These are phyloP conservation scores for Xylaria telfairii DNA, from an alignment of 495 filamentous ascomycete genomes.

Conservation along the genomic window DNA sequence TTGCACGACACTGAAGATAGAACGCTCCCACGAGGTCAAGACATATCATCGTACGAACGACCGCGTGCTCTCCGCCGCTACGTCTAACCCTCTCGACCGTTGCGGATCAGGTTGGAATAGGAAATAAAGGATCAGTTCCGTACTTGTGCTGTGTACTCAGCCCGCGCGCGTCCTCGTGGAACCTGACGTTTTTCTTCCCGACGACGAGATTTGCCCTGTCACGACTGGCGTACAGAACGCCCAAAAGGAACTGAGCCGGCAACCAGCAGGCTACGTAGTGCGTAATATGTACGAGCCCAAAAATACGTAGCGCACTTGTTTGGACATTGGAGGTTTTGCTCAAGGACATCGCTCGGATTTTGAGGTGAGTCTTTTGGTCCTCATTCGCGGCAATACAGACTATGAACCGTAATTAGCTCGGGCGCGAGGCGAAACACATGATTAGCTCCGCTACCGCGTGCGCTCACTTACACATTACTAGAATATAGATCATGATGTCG, in stretches of 20 bases:
- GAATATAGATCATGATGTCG: conserved; percentile 50
- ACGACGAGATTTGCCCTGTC: conserved; percentile 36
- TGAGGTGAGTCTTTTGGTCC: conserved; percentile 25
- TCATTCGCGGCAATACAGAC: conserved; percentile 26
- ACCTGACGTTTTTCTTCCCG: conserved; percentile 35
- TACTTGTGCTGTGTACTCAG: conserved; percentile 36
- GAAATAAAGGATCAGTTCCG: conserved; percentile 30
- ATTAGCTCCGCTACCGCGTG: conserved; percentile 1
- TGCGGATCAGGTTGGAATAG: conserved; percentile 25
- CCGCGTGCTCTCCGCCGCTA: conserved; percentile 30
- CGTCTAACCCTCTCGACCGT: conserved; percentile 20
- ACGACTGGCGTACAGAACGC: conserved; percentile 45
- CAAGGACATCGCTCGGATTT: conserved; percentile 32
- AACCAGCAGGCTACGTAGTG: conserved; percentile 52
- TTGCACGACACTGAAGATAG: conserved; percentile 39
- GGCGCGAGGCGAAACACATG: not conserved
- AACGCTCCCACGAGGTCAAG: conserved; percentile 40
- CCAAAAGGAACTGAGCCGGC: conserved; percentile 48
- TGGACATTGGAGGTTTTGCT: conserved; percentile 40
- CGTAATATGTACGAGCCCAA: conserved; percentile 56
- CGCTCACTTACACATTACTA: conserved; percentile 33
- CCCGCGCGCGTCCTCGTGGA: conserved; percentile 37
- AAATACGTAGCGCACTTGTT: conserved; percentile 54
- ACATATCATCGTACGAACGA: conserved; percentile 22
- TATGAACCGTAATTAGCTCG: not conserved